Base-by-base conservation (phyloP, 345 rosid genomes). In the Populus pruinosa region DNA sequence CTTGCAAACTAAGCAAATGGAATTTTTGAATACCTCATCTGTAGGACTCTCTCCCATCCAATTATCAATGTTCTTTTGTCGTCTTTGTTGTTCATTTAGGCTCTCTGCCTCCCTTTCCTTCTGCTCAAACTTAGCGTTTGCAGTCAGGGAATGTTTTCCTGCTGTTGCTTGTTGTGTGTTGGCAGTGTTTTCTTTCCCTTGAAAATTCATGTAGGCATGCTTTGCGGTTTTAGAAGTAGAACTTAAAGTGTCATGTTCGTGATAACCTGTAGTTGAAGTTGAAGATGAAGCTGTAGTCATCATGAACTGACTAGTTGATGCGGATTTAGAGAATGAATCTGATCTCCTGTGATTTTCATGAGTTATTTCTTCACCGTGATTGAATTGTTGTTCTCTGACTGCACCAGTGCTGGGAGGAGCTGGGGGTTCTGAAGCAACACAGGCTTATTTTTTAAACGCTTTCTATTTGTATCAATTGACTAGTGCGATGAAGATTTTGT, bases 1-100 rank as follows among this genome's bases (percentile, higher is more conserved):
- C 47, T 86, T 74, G 83, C 95, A 91, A 29, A 81, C 71, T 10
- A 79, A 78, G 89, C 95, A 91, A 33, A 78, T 38, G 13, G 86
- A 77, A 69, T 87, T 89, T 36, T 63, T 70, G 70, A 88, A 88
- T 14, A 66, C 50, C 43, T 82, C 83, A 27, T 81, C 88, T 5
- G 70, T 50, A 2, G 77, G 75, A 68, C 73, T 55, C 36, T 66
- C 69, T 50, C 80, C 84, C 71, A 76, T 63, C 88, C 85, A 62
- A 70, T 78, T 83, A 44, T 74, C 44, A 16, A 73, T 41, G 12
- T 49, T 77, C 53, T 72, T 68, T 8, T n/a, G 61, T 38, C 56
- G 80, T 39, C 74, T 79, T 49, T 44, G 77, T 69, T 67, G 21
- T n/a, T 82, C 86, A 59, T 80, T 82, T n/a, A 80, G 81, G 71